phyloP scores from a whole-genome alignment of 1,284 basidiomycete species.

The Volvariella surrecta region DNA sequence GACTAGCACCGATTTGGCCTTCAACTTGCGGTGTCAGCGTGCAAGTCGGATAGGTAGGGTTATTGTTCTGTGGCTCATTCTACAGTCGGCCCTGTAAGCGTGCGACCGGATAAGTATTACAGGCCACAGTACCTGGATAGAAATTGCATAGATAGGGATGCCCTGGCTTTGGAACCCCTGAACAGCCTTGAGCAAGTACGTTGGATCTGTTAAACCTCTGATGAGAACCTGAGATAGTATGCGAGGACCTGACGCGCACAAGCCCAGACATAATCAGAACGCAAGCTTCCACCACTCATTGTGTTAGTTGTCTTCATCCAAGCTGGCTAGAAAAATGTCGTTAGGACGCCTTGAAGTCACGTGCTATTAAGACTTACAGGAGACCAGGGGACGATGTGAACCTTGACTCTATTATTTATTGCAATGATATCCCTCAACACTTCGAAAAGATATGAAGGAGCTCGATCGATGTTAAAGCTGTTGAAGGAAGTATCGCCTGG shows the following conservation, averaged over 20 bases:
- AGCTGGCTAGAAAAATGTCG: constrained; percentile 27
- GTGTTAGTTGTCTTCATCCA: constrained; percentile 46
- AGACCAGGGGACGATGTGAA: constrained; percentile 47
- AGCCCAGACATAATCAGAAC: constrained; percentile 22
- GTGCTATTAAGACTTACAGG: constrained; percentile 26
- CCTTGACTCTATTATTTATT: constrained; percentile 29
- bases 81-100: constrained; percentile 2
- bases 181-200: constrained; percentile 43
- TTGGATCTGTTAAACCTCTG: constrained; percentile 29
- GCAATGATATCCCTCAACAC: constrained; percentile 40
- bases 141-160: constrained; percentile 39
- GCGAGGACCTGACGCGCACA: constrained; percentile 19
- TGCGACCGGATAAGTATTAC: neutral
- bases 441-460: constrained; percentile 41
- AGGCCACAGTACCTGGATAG: constrained; percentile 27
- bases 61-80: constrained; percentile 46
- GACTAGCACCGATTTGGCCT: constrained; percentile 34
- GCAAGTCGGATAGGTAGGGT: constrained; percentile 44
- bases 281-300: constrained; percentile 40
- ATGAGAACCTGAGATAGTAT: constrained; percentile 7
- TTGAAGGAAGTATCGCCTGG: constrained; percentile 38
- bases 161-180: constrained; percentile 43
- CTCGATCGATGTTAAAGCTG: constrained; percentile 35
- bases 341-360: neutral
- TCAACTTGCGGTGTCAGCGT: constrained; percentile 31